Percentiles rank a stretch among this genome's conserved stretches.
phyloP scores from a whole-genome alignment of 2,329 filamentous ascomycete species.

The Aspergillus amoenus region DNA sequence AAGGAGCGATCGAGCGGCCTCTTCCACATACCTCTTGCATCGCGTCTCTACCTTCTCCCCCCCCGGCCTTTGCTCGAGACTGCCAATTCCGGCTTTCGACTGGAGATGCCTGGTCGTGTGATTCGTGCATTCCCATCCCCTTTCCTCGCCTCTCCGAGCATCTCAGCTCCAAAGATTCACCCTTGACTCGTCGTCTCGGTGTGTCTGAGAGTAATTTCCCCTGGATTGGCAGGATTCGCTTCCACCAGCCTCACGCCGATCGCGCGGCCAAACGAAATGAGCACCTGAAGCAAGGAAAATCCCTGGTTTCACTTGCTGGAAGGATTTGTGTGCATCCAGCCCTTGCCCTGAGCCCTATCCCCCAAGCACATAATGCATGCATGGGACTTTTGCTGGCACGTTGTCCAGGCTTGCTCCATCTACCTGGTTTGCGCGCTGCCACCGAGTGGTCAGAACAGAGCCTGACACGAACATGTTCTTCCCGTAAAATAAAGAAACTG shows the following conservation, averaged over 20 bases:
- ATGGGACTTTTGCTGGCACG: conserved; percentile 6
- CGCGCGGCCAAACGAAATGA: conserved; percentile 11
- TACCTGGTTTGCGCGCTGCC: background rate
- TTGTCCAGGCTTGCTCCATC: background rate
- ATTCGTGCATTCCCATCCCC: background rate
- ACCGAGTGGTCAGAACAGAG: background rate
- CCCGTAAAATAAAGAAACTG: background rate
- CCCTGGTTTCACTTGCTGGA: background rate
- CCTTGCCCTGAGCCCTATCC: conserved; percentile 19
- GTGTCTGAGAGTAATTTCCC: background rate
- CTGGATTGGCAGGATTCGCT: background rate
- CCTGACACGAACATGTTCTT: conserved; percentile 1
- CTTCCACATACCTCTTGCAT: too few species aligned
- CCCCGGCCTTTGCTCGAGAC: too few species aligned
- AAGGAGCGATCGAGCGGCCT: too few species aligned
- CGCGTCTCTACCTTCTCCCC: too few species aligned
- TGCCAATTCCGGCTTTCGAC: background rate
- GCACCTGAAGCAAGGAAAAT: background rate
- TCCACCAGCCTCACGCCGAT: conserved; percentile 18
- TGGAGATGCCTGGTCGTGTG: background rate
- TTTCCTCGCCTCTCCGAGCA: background rate
- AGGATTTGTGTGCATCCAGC: conserved; percentile 13
- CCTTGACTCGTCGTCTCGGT: background rate
- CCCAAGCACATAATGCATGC: background rate
- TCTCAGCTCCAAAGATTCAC: background rate